phyloP scores from a whole-genome alignment of 202 grass and related monocot species.

The Schoenoplectus tabernaemontani region DNA sequence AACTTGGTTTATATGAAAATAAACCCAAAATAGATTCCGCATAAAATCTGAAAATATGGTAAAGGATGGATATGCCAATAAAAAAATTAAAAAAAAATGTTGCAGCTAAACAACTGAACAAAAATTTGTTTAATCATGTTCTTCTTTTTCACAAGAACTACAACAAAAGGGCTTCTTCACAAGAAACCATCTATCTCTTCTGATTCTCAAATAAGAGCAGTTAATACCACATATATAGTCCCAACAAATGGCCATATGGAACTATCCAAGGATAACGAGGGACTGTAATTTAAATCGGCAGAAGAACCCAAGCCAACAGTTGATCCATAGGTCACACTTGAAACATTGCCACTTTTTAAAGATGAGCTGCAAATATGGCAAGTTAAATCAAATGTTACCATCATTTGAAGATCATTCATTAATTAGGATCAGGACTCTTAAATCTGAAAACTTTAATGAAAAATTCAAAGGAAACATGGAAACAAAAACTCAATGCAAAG shows the following conservation, averaged over 20 bases:
- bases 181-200: not conserved
- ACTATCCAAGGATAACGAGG: not conserved
- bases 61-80: not conserved
- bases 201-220: not conserved
- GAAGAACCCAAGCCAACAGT: slow-evolving; percentile 12
- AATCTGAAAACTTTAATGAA: not conserved
- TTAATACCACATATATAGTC: slow-evolving; percentile 15
- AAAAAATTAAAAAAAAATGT: not conserved
- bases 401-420: slow-evolving; percentile 12
- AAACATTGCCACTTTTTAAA: slow-evolving; percentile 62
- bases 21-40: not conserved
- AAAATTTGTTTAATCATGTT: not conserved
- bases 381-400: not conserved
- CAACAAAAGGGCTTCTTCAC: not conserved
- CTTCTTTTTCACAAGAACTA: not conserved
- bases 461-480: not conserved
- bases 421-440: not conserved
- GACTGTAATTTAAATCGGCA: slow-evolving; percentile 16
- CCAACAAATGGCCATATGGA: slow-evolving; percentile 27
- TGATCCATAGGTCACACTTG: slow-evolving; percentile 38
- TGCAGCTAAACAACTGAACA: not conserved
- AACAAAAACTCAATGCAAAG: not conserved
- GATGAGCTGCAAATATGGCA: slow-evolving; percentile 40
- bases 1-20: not conserved
- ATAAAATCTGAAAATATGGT: not conserved